Evolutionary conservation across 306 rosid genomes (phyloP).

Genomic region (Benincasa hispida): DNA sequence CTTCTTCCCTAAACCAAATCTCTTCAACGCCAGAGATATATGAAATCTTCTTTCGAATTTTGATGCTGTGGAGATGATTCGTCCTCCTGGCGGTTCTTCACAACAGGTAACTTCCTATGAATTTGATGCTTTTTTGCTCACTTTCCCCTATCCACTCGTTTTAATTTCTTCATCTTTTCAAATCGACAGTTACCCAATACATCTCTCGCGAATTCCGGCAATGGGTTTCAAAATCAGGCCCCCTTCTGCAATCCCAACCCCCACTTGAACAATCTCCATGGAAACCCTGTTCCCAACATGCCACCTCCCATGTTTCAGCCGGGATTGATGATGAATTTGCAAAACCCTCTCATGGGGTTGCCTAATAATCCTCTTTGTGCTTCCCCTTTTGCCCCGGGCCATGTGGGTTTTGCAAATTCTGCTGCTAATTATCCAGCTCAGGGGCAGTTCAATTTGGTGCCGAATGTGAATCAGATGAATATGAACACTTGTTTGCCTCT

Average conservation of each 20-base stretch:
- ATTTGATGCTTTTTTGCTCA: neutral
- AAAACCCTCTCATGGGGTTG: slow-evolving; percentile 21
- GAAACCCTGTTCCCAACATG: slow-evolving; percentile 11
- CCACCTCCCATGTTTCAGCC: slow-evolving; percentile 25
- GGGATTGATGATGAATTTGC: slow-evolving; percentile 20
- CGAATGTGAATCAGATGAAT: slow-evolving; percentile 33
- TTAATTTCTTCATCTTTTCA: neutral
- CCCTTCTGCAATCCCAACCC: slow-evolving; percentile 17
- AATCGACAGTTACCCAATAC: slow-evolving; percentile 8
- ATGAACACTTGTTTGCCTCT: slow-evolving; percentile 31
- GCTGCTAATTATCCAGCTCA: slow-evolving; percentile 26
- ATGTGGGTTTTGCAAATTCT: slow-evolving; percentile 29
- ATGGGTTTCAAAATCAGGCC: slow-evolving; percentile 14
- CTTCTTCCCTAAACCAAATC: neutral
- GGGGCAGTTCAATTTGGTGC: slow-evolving; percentile 34
- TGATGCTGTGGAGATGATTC: neutral
- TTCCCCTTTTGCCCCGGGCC: slow-evolving; percentile 29
- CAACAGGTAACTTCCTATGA: slow-evolving; percentile 19
- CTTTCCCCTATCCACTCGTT: neutral
- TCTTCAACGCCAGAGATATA: neutral
- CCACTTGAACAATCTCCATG: slow-evolving; percentile 11
- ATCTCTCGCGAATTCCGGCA: neutral
- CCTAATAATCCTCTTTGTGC: slow-evolving; percentile 34
- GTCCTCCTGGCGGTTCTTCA: neutral
- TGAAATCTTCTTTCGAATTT: neutral